Percentiles rank a stretch among this genome's conserved stretches.
These are phyloP conservation scores for Euphorbia pulcherrima DNA, from an alignment of 345 rosid genomes.

Conservation along the genomic window DNA sequence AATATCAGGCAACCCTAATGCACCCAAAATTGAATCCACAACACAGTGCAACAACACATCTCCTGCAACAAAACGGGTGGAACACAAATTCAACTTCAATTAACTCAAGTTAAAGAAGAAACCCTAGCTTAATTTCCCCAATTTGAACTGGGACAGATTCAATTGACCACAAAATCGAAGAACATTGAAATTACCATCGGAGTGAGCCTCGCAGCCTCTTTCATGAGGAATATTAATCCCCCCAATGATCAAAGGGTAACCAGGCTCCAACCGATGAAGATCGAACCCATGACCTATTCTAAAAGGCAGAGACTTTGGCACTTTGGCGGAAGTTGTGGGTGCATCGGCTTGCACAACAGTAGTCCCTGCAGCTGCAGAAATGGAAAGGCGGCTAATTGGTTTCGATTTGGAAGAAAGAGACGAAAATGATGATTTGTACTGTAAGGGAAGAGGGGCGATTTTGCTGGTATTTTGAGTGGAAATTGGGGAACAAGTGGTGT, in stretches of 20 bases:
- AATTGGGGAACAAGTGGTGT: conserved; percentile 20
- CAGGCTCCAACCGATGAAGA: conserved; percentile 88
- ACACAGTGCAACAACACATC: conserved; percentile 98
- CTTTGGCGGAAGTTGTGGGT: conserved; percentile 34
- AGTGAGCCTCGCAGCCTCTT: conserved; percentile 98
- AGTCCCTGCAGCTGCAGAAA: conserved; percentile 32
- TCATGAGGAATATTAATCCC: conserved; percentile 91
- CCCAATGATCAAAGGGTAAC: conserved; percentile 89
- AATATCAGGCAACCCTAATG: conserved; percentile 93
- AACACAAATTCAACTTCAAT: neutral
- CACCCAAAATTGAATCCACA: conserved; percentile 96
- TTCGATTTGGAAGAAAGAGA: conserved; percentile 14
- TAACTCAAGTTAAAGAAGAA: neutral
- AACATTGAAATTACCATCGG: conserved; percentile 55
- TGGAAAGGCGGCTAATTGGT: conserved; percentile 25
- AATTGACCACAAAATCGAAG: neutral
- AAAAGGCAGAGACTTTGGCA: conserved; percentile 62
- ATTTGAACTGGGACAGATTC: neutral
- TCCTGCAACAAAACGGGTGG: conserved; percentile 44
- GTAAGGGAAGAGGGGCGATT: conserved; percentile 15
- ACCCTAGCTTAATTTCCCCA: neutral
- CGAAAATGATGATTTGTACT: conserved; percentile 15
- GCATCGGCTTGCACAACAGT: conserved; percentile 45
- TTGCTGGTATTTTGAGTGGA: conserved; percentile 16
- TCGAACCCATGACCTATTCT: conserved; percentile 96